These are phyloP conservation scores for Aspergillus taichungensis DNA, from an alignment of 495 filamentous ascomycete species.

Conservation along the genomic window DNA sequence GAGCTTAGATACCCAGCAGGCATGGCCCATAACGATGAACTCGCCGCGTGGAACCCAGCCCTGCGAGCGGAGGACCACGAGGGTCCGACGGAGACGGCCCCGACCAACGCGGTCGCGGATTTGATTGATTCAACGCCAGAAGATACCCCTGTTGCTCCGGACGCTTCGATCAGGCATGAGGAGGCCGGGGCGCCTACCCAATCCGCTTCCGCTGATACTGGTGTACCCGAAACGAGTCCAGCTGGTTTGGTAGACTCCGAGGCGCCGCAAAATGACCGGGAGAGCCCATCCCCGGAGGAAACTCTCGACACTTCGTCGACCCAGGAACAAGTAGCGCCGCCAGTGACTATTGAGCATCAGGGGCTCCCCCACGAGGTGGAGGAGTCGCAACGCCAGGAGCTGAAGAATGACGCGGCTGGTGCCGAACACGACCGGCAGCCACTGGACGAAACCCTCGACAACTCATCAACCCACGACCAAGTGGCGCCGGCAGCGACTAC, in stretches of 20 bases:
- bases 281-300: background rate
- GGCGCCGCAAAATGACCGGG: background rate
- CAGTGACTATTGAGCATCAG: background rate
- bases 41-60: constrained; percentile 35
- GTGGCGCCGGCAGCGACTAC: background rate
- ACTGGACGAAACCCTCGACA: background rate
- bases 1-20: constrained; percentile 6
- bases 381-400: background rate
- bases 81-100: constrained; percentile 3
- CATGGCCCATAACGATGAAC: constrained; percentile 14
- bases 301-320: background rate
- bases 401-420: background rate
- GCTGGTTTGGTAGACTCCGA: background rate
- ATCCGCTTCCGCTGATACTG: background rate
- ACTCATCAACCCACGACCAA: background rate
- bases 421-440: background rate
- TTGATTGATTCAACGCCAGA: constrained; percentile 6
- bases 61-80: constrained; percentile 21
- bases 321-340: background rate
- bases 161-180: background rate
- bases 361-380: background rate
- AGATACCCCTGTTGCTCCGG: constrained; percentile 1
- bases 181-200: background rate
- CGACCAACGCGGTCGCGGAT: constrained; percentile 7
- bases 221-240: background rate